phyloP scores from a whole-genome alignment of 2,329 filamentous ascomycete genomes.

The Ophiostoma sp. region DNA sequence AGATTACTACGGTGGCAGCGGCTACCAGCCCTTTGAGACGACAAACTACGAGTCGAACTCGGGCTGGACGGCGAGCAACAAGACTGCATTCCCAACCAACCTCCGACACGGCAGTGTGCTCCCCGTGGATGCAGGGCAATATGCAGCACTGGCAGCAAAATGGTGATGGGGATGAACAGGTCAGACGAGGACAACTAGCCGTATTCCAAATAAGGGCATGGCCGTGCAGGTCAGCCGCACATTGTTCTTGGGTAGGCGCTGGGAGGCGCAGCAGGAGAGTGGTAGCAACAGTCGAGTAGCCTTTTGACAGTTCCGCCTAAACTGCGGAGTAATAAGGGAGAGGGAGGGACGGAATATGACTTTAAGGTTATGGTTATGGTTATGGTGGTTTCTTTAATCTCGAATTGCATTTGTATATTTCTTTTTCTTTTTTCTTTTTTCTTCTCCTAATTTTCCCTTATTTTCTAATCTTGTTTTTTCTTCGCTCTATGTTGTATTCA shows the following conservation, averaged over 20 bases:
- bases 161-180: slow-evolving; percentile 29
- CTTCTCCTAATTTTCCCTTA: no score
- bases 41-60: slow-evolving; percentile 39
- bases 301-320: neutral
- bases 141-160: slow-evolving; percentile 38
- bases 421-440: no score
- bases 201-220: no score
- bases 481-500: no score
- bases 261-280: neutral
- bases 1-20: slow-evolving; percentile 45
- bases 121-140: slow-evolving; percentile 41
- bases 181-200: neutral
- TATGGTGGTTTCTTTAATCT: no score
- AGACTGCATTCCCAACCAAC: slow-evolving; percentile 41
- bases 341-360: neutral
- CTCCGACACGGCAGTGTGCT: slow-evolving; percentile 49
- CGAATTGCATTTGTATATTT: no score
- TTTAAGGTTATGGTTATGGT: neutral
- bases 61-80: slow-evolving; percentile 42
- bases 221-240: neutral
- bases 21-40: slow-evolving; percentile 47
- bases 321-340: neutral
- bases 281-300: neutral
- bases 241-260: neutral
- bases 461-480: no score